Percentiles rank a stretch among this genome's conserved stretches.
Conservation (phyloP, 768 basidiomycete genomes). For the Pisolithus orientalis region DNA sequence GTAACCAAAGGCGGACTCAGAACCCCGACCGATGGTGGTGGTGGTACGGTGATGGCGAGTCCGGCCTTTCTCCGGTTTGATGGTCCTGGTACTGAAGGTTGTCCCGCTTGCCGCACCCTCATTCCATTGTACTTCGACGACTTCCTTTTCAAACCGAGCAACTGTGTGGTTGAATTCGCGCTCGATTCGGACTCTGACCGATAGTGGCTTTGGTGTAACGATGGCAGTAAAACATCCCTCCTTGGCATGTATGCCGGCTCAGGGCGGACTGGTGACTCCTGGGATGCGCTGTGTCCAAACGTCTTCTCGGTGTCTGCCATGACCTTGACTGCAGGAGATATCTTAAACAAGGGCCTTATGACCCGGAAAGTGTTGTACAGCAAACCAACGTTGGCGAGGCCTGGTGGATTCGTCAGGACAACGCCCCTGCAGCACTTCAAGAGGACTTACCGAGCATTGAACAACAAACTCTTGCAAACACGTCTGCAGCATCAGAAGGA, state of each 20-base stretch:
- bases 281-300: conserved; percentile 19
- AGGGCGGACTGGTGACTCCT: conserved; percentile 14
- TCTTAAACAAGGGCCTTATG: conserved; percentile 46
- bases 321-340: conserved; percentile 3
- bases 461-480: conserved; percentile 47
- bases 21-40: neutral
- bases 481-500: conserved; percentile 40
- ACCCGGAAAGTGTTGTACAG: conserved; percentile 65
- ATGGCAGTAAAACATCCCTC: neutral
- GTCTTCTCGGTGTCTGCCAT: conserved; percentile 10
- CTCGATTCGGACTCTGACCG: conserved; percentile 12
- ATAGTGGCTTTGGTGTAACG: conserved; percentile 5
- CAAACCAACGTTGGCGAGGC: conserved; percentile 57
- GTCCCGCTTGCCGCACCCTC: conserved; percentile 1
- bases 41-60: conserved; percentile 4
- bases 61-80: neutral
- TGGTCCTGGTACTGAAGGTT: neutral
- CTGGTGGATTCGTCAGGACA: conserved; percentile 27
- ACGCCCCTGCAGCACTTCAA: neutral
- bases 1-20: conserved; percentile 1
- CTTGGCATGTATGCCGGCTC: conserved; percentile 1
- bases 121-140: conserved; percentile 1
- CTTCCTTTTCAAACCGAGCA: conserved; percentile 8
- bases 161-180: conserved; percentile 11
- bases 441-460: conserved; percentile 46